Conservation (phyloP, 371 early-diverging fungal genomes). For the Circinella minor region DNA sequence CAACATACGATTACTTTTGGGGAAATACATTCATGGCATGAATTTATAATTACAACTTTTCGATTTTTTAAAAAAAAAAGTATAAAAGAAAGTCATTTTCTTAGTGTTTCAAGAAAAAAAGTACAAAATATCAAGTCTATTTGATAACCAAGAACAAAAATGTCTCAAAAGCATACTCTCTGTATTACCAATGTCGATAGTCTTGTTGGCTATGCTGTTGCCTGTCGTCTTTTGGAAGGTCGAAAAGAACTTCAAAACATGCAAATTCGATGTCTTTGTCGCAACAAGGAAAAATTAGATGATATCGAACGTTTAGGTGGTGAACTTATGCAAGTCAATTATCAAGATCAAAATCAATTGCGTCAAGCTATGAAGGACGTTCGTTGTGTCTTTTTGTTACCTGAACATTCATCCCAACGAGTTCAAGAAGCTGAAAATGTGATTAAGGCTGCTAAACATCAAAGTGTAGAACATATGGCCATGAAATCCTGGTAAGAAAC, state of each 20-base stretch:
- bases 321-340: slow-evolving; percentile 36
- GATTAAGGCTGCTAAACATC: slow-evolving; percentile 28
- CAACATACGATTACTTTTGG: too few species aligned
- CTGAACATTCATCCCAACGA: slow-evolving; percentile 33
- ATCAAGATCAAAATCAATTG: slow-evolving; percentile 34
- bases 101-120: too few species aligned
- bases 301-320: slow-evolving; percentile 33
- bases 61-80: too few species aligned
- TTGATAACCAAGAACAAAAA: neutral
- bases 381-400: slow-evolving; percentile 28
- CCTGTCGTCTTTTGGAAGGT: slow-evolving; percentile 32
- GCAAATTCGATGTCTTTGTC: slow-evolving; percentile 39
- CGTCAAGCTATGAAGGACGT: slow-evolving; percentile 25
- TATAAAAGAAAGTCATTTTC: too few species aligned
- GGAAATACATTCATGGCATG: too few species aligned
- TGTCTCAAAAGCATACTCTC: slow-evolving; percentile 30
- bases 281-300: slow-evolving; percentile 26
- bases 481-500: slow-evolving; percentile 39
- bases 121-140: too few species aligned
- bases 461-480: slow-evolving; percentile 31
- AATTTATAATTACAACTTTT: too few species aligned
- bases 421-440: slow-evolving; percentile 39
- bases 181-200: slow-evolving; percentile 43
- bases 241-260: slow-evolving; percentile 6
- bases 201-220: slow-evolving; percentile 33